These are phyloP conservation scores for Pseudogymnoascus sp. DNA, from an alignment of 2,329 filamentous ascomycete species.

Conservation along the genomic window DNA sequence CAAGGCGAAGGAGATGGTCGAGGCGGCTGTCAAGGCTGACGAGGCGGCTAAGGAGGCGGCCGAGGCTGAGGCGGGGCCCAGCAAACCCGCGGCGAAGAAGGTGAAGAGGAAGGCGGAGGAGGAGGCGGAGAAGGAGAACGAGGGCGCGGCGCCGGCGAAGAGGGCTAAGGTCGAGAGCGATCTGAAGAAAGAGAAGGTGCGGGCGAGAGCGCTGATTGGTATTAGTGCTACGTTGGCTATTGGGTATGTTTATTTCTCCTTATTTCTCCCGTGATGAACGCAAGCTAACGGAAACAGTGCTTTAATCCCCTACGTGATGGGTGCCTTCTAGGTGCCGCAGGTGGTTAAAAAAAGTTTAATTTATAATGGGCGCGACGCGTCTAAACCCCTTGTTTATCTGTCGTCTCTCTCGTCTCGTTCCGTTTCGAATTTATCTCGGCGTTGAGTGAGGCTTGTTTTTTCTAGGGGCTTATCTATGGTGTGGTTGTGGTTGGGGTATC, in stretches of 20 bases:
- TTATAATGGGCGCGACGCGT: neutral
- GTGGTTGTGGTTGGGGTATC: neutral
- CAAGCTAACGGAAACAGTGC: constrained; percentile 23
- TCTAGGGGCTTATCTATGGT: neutral
- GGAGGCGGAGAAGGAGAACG: constrained; percentile 36
- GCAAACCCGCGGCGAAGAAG: constrained; percentile 37
- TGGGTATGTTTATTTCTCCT: constrained; percentile 64
- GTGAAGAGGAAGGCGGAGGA: constrained; percentile 70
- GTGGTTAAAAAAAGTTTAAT: constrained; percentile 1
- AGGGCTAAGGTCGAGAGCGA: constrained; percentile 74
- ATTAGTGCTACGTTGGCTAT: constrained; percentile 80
- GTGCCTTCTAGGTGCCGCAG: constrained; percentile 16
- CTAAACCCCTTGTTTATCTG: neutral
- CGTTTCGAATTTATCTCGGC: neutral
- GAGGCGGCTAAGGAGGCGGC: constrained; percentile 32
- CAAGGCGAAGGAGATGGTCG: constrained; percentile 82
- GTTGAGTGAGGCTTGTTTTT: constrained; percentile 4
- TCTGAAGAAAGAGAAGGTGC: constrained; percentile 76
- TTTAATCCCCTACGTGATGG: constrained; percentile 29
- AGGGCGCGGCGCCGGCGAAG: constrained; percentile 52
- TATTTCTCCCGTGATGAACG: neutral
- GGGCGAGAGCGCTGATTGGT: constrained; percentile 76
- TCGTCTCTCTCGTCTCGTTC: neutral
- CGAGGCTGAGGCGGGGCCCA: constrained; percentile 31
- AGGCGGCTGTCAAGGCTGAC: constrained; percentile 53